These are phyloP conservation scores for Neofusicoccum sp. DNA, from an alignment of 2,329 filamentous ascomycete genomes.

Conservation along the genomic window DNA sequence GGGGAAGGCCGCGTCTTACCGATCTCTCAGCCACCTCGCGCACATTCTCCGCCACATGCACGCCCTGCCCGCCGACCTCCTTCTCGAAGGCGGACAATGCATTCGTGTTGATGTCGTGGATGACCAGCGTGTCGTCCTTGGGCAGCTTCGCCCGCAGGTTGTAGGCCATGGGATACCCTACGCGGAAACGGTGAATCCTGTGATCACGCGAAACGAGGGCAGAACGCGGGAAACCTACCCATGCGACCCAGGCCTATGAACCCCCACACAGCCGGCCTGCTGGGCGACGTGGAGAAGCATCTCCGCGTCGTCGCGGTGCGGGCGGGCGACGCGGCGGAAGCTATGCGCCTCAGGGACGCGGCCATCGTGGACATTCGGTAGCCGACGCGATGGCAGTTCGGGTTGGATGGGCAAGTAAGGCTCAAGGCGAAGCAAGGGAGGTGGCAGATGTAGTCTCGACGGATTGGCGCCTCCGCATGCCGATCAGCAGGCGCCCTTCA, in stretches of 20 bases:
- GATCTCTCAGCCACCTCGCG: constrained; percentile 65
- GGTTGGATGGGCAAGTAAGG: neutral
- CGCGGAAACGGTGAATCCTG: neutral
- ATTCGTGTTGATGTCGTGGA: constrained; percentile 64
- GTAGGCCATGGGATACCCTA: constrained; percentile 71
- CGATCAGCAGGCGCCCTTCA: constrained; percentile 7
- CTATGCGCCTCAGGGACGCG: constrained; percentile 20
- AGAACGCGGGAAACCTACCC: constrained; percentile 40
- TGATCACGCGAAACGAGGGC: constrained; percentile 12
- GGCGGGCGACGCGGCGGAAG: constrained; percentile 22
- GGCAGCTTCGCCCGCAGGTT: constrained; percentile 68
- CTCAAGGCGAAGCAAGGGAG: constrained; percentile 13
- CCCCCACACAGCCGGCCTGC: constrained; percentile 46
- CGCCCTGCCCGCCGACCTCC: constrained; percentile 50
- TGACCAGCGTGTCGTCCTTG: constrained; percentile 58
- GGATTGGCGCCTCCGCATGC: constrained; percentile 17
- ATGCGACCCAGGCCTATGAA: constrained; percentile 53
- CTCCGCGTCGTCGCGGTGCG: constrained; percentile 30
- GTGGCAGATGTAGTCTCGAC: constrained; percentile 2
- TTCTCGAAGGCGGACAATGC: constrained; percentile 57
- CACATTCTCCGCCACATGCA: constrained; percentile 57
- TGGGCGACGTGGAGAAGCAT: constrained; percentile 44
- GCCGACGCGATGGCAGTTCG: constrained; percentile 11
- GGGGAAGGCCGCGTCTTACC: constrained; percentile 49
- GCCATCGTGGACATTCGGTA: constrained; percentile 24